These are phyloP conservation scores for Cercospora citrullina DNA, from an alignment of 2,329 filamentous ascomycete species.

Conservation along the genomic window DNA sequence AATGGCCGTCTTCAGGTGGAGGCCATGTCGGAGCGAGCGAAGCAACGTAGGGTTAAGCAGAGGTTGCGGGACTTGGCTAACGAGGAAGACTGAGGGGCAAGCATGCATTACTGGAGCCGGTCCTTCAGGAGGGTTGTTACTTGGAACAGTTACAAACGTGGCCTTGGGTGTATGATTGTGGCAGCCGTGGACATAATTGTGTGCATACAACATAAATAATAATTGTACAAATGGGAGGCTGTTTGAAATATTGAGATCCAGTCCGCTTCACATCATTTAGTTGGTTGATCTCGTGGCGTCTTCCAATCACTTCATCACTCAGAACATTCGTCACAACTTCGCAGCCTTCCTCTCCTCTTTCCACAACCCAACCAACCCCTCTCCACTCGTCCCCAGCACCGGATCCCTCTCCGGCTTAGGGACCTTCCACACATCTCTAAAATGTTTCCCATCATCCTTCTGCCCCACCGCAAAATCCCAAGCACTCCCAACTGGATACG, in stretches of 20 bases:
- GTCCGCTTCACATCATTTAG: neutral
- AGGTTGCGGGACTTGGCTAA: neutral
- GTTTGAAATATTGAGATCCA: neutral
- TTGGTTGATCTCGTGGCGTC: neutral
- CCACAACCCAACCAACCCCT: slow-evolving; percentile 44
- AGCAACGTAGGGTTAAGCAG: neutral
- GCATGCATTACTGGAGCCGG: neutral
- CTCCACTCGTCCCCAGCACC: slow-evolving; percentile 44
- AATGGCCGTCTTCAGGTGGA: neutral
- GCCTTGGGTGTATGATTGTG: neutral
- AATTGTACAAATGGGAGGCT: slow-evolving; percentile 12
- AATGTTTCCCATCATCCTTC: slow-evolving; percentile 45
- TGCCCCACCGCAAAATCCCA: slow-evolving; percentile 56
- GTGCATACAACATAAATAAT: neutral
- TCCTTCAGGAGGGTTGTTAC: neutral
- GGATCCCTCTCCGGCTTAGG: slow-evolving; percentile 51
- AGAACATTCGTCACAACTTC: neutral
- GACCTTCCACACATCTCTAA: slow-evolving; percentile 50
- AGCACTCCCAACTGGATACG: slow-evolving; percentile 51
- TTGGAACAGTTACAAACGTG: neutral
- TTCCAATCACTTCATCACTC: neutral
- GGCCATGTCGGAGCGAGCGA: neutral
- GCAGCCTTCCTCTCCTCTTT: neutral
- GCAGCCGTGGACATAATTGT: neutral
- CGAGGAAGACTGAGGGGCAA: neutral